phyloP scores from a whole-genome alignment of 495 filamentous ascomycete species.

The Amorphotheca resinae region DNA sequence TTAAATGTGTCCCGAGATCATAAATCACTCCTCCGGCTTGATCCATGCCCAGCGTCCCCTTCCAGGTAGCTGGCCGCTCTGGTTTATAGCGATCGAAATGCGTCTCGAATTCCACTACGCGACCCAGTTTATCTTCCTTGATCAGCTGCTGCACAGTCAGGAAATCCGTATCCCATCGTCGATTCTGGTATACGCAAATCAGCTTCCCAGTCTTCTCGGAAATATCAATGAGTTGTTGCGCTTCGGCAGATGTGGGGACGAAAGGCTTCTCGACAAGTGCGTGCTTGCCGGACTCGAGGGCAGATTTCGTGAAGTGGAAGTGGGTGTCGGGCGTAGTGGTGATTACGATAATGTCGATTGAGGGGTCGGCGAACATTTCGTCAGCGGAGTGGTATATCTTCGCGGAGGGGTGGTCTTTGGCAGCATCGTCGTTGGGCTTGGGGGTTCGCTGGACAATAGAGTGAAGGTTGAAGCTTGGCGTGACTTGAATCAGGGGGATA shows the following conservation, averaged over 20 bases:
- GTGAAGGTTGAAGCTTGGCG: slow-evolving; percentile 55
- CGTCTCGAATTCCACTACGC: slow-evolving; percentile 67
- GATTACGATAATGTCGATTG: slow-evolving; percentile 60
- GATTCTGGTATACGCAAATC: slow-evolving; percentile 81
- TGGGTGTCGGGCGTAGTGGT: slow-evolving; percentile 69
- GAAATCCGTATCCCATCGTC: slow-evolving; percentile 79
- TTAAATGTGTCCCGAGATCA: slow-evolving; percentile 73
- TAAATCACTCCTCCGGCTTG: slow-evolving; percentile 64
- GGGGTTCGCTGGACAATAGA: slow-evolving; percentile 70
- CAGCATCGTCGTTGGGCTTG: slow-evolving; percentile 48
- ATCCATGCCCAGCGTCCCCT: slow-evolving; percentile 42
- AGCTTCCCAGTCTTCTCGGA: slow-evolving; percentile 47
- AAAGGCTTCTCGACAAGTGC: slow-evolving; percentile 89
- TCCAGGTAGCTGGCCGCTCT: slow-evolving; percentile 49
- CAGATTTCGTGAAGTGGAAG: slow-evolving; percentile 48
- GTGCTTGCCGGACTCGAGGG: slow-evolving; percentile 66
- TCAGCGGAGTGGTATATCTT: slow-evolving; percentile 50
- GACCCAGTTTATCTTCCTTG: slow-evolving; percentile 41
- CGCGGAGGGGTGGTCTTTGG: slow-evolving; percentile 52
- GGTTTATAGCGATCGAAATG: slow-evolving; percentile 76
- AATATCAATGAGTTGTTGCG: slow-evolving; percentile 52
- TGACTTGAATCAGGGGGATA: slow-evolving; percentile 66
- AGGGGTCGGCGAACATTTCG: slow-evolving; percentile 51
- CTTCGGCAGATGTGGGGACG: slow-evolving; percentile 58
- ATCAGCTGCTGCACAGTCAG: slow-evolving; percentile 57